Percentiles rank a stretch among this genome's conserved stretches.
Conservation (phyloP, 2,329 filamentous ascomycete species). For the Colletotrichum agaves region DNA sequence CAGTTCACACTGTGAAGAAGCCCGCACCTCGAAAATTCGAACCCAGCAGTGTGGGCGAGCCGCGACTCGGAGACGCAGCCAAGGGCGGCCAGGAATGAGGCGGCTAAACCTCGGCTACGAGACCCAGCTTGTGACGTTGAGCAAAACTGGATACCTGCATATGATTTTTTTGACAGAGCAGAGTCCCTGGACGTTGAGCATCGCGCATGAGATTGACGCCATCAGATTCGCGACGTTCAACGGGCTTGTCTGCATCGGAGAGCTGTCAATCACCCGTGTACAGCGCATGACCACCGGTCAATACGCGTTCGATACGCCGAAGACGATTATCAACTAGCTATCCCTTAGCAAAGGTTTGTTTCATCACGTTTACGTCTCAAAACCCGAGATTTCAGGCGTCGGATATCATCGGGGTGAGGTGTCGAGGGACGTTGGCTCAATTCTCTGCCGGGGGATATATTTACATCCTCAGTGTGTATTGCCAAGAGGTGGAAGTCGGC, state of each 20-base stretch:
- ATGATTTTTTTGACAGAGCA: conserved; percentile 31
- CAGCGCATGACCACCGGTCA: neutral
- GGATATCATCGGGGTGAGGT: neutral
- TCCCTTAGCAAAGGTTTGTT: neutral
- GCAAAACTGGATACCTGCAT: conserved; percentile 26
- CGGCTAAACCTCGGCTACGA: conserved; percentile 27
- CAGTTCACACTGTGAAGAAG: conserved; percentile 18
- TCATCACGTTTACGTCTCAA: neutral
- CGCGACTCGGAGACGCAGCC: neutral
- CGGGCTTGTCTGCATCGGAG: neutral
- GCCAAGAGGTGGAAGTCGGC: neutral
- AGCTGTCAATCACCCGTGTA: neutral
- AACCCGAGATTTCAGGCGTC: neutral
- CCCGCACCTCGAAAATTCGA: conserved; percentile 27
- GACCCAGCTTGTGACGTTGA: conserved; percentile 24
- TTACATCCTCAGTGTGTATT: neutral
- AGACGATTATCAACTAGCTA: neutral
- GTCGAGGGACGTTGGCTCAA: neutral
- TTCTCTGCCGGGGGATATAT: neutral
- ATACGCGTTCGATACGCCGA: neutral
- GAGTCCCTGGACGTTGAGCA: neutral
- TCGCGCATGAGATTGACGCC: conserved; percentile 11
- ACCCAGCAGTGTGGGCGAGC: neutral
- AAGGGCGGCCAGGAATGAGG: neutral
- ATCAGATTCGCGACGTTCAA: neutral